Base-by-base conservation (phyloP, 1,284 basidiomycete species). In the Lignosus rhinocerotis region DNA sequence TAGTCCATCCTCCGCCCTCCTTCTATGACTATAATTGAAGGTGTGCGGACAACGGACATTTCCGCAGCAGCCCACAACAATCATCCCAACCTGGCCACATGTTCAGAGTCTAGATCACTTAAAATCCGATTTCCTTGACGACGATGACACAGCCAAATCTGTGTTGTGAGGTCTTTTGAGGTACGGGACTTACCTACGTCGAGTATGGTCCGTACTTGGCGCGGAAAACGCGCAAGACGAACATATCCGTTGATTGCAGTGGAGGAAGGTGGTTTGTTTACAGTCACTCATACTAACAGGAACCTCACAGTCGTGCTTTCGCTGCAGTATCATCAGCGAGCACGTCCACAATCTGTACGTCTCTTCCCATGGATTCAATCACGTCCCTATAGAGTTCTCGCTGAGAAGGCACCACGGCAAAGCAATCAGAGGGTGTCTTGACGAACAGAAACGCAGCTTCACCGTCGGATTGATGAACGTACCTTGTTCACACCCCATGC, bases 401-500 rank as follows among this genome's bases (percentile, higher is more conserved):
- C 81, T 81, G 67, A 34, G 50, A 41, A 21, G 36, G 41, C 41
- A 31, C 11, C 36, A 14, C 1, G n/a, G 36, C 19, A 30, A 45
- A 43, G 17, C 10, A 6, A 43, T 43, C 41, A 43, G 41, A 10
- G 7, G 10, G 41, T 19, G 41, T 21, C 16, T 21, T 19, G n/a
- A 10, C 10, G 41, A 19, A 36, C 43, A 42, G 53, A 41, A 25
- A 47, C 33, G 39, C 12, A 14, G 10, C 38, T 12, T 33, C 43
- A 31, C 53, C 55, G 45, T 47, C 6, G 19, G 38, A 33, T 17
- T 14, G 51, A 41, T 33, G 36, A 32, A 61, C 67, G 53, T 39
- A 75, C 74, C 78, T 86, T 88, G 69, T 89, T 87, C 51, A 85
- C 51, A 8, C 88, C 88, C 84, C 84, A 90, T 17, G 83, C 85